Evolutionary conservation across 352 stramenopile genomes (phyloP).

Genomic region (Phytopythium boreale): DNA sequence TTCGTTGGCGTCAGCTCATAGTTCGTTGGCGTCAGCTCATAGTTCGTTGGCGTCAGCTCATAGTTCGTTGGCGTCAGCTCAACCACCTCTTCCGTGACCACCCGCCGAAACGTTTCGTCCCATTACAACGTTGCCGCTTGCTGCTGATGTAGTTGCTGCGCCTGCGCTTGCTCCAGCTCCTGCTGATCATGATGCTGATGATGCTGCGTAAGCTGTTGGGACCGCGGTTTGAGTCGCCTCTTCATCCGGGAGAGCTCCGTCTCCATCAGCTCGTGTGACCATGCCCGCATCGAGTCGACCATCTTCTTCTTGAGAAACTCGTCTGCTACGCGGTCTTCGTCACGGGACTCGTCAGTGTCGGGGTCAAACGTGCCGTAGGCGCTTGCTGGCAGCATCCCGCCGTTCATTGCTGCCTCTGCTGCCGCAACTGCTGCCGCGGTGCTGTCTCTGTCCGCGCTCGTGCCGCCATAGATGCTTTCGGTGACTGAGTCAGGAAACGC

Average conservation of each 20-base stretch:
- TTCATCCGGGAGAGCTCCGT: constrained; percentile 67
- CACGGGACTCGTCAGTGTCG: constrained; percentile 27
- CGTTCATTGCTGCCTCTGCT: constrained; percentile 10
- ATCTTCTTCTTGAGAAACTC: constrained; percentile 78
- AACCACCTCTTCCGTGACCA: not conserved
- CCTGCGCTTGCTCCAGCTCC: not conserved
- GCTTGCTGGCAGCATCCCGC: constrained; percentile 12
- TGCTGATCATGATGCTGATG: constrained; percentile 8
- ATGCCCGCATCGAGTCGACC: constrained; percentile 59
- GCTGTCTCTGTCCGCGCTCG: not conserved
- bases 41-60: too few relatives aligned
- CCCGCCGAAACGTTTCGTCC: too few relatives aligned
- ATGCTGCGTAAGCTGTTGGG: constrained; percentile 1
- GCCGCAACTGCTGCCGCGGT: not conserved
- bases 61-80: not conserved
- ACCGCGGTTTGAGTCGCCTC: constrained; percentile 56
- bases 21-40: not conserved
- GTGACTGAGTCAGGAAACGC: constrained; percentile 15
- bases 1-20: not conserved
- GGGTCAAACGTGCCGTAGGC: constrained; percentile 19
- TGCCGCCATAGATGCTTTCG: not conserved
- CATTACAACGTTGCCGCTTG: constrained; percentile 52
- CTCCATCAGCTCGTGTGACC: constrained; percentile 74
- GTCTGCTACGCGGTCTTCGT: constrained; percentile 36
- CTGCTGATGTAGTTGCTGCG: constrained; percentile 5